These are phyloP conservation scores for Rhizopogon roseolus DNA, from an alignment of 768 basidiomycete species.

Conservation along the genomic window DNA sequence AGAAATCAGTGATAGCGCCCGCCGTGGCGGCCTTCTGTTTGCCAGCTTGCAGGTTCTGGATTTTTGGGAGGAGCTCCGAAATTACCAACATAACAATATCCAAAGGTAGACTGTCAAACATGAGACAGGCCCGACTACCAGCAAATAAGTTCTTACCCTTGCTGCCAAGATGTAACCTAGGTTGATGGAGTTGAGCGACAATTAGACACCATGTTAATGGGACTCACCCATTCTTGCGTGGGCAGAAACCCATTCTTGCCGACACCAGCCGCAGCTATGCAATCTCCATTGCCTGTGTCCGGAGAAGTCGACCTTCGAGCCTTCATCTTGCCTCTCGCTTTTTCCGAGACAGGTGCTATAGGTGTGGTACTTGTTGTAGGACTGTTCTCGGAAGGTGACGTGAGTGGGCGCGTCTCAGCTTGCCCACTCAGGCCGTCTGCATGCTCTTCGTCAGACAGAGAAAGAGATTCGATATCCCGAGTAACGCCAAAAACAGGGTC, in stretches of 20 bases:
- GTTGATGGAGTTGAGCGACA: slow-evolving; percentile 2
- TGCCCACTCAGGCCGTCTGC: slow-evolving; percentile 10
- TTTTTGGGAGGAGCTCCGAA: slow-evolving; percentile 80
- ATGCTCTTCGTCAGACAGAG: background rate
- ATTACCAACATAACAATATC: slow-evolving; percentile 86
- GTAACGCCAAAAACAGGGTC: slow-evolving; percentile 18
- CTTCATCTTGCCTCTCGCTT: slow-evolving; percentile 88
- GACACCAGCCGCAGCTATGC: slow-evolving; percentile 61
- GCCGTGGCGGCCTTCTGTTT: slow-evolving; percentile 57
- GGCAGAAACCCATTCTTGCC: slow-evolving; percentile 92
- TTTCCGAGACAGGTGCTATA: slow-evolving; percentile 58
- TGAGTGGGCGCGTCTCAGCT: slow-evolving; percentile 28
- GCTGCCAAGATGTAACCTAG: slow-evolving; percentile 91
- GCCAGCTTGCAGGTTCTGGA: slow-evolving; percentile 77
- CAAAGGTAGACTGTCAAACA: slow-evolving; percentile 65
- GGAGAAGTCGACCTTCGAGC: slow-evolving; percentile 59
- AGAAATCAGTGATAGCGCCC: slow-evolving; percentile 67
- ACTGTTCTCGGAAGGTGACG: slow-evolving; percentile 35
- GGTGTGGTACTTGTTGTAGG: slow-evolving; percentile 17
- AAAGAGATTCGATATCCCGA: slow-evolving; percentile 19
- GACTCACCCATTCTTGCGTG: slow-evolving; percentile 90
- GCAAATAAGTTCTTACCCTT: slow-evolving; percentile 56
- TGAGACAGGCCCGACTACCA: slow-evolving; percentile 1
- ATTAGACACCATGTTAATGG: background rate
- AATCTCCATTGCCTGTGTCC: slow-evolving; percentile 51